These are phyloP conservation scores for Umbellularia californica DNA, from an alignment of 164 flowering plant genomes.

Conservation along the genomic window DNA sequence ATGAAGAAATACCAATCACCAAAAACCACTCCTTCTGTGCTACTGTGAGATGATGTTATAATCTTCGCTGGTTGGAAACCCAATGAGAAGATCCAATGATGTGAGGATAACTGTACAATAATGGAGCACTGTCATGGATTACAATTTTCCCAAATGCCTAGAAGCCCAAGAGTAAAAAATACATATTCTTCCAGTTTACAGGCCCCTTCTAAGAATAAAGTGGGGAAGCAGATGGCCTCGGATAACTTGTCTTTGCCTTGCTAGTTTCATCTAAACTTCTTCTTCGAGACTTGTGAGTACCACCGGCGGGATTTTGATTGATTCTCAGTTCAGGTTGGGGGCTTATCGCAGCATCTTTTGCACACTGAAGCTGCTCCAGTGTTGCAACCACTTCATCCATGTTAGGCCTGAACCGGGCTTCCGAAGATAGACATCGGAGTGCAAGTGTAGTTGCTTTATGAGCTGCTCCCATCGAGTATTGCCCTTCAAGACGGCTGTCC, in stretches of 20 bases:
- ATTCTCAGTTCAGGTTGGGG: conserved; percentile 9
- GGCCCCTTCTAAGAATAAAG: conserved; percentile 11
- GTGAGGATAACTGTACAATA: too few species aligned
- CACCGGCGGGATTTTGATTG: conserved; percentile 10
- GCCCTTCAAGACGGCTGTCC: conserved; percentile 65
- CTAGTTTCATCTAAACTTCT: conserved; percentile 18
- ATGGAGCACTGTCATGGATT: too few species aligned
- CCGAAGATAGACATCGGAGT: conserved; percentile 51
- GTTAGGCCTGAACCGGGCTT: conserved; percentile 62
- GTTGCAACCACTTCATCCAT: conserved; percentile 57
- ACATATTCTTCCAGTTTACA: too few species aligned
- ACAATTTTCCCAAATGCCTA: too few species aligned
- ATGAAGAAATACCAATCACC: too few species aligned
- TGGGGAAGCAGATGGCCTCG: conserved; percentile 44
- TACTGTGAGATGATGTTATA: too few species aligned
- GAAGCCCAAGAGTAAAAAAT: too few species aligned
- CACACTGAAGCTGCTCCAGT: conserved; percentile 57
- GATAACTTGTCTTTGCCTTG: conserved; percentile 24
- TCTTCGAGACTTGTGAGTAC: conserved; percentile 14
- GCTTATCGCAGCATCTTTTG: conserved; percentile 18
- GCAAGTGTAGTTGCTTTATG: conserved; percentile 49
- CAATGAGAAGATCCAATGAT: too few species aligned
- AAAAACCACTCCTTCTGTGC: too few species aligned
- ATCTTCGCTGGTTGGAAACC: too few species aligned
- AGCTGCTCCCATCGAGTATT: conserved; percentile 41